phyloP scores from a whole-genome alignment of 2,329 filamentous ascomycete species.

The Hortaea sp. region DNA sequence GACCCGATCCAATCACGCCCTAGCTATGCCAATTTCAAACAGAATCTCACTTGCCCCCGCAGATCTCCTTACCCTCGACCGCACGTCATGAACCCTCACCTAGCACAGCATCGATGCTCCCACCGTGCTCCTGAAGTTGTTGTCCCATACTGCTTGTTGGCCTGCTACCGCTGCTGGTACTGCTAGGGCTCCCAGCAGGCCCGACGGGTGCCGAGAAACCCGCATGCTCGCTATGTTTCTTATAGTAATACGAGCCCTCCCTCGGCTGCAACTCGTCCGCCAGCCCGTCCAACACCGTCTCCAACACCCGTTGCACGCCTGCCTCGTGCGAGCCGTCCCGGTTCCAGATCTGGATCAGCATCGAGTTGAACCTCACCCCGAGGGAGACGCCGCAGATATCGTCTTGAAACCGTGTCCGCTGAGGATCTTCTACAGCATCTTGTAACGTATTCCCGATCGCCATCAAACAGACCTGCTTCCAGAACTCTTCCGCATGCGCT shows the following conservation, averaged over 20 bases:
- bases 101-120: not conserved
- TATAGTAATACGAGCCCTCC: slow-evolving; percentile 55
- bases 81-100: not conserved
- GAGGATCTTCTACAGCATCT: slow-evolving; percentile 50
- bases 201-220: slow-evolving; percentile 40
- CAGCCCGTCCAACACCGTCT: slow-evolving; percentile 63
- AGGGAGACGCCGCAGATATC: slow-evolving; percentile 79
- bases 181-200: not conserved
- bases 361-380: slow-evolving; percentile 78
- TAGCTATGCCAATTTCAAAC: too few species aligned
- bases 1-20: too few species aligned
- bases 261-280: slow-evolving; percentile 64
- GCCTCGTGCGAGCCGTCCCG: slow-evolving; percentile 71
- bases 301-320: slow-evolving; percentile 65
- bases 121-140: not conserved
- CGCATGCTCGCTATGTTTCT: slow-evolving; percentile 80
- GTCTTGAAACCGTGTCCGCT: slow-evolving; percentile 54
- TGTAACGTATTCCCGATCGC: slow-evolving; percentile 77
- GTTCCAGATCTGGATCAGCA: slow-evolving; percentile 89
- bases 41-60: too few species aligned
- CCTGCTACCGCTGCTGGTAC: not conserved
- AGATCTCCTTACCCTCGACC: too few species aligned
- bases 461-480: slow-evolving; percentile 70
- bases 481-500: slow-evolving; percentile 58
- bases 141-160: not conserved